Percentiles rank a stretch among this genome's conserved stretches.
Conservation (phyloP, 1,139 yeast species). For the Insectozyma bohioensis region DNA sequence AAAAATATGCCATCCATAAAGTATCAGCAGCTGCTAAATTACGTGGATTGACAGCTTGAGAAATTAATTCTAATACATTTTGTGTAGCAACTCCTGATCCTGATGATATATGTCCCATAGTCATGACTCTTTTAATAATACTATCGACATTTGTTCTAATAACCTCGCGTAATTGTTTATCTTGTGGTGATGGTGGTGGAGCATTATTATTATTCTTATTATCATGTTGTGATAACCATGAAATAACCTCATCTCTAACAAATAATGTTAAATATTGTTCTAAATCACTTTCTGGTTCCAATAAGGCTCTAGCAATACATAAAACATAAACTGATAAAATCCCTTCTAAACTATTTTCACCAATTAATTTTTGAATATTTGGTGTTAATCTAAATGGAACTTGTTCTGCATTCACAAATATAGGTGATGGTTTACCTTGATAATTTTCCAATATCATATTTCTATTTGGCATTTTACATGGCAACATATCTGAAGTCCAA, state of each 20-base stretch:
- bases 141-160: constrained; percentile 87
- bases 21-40: constrained; percentile 91
- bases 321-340: constrained; percentile 81
- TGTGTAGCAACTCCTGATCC: constrained; percentile 86
- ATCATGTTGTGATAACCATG: constrained; percentile 91
- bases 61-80: constrained; percentile 83
- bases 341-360: constrained; percentile 91
- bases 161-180: constrained; percentile 80
- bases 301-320: constrained; percentile 81
- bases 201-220: constrained; percentile 2
- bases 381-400: constrained; percentile 98
- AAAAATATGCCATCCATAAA: constrained; percentile 94
- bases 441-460: constrained; percentile 58
- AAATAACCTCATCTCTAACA: constrained; percentile 90
- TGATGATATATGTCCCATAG: constrained; percentile 77
- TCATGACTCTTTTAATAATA: constrained; percentile 65
- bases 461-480: constrained; percentile 72
- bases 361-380: constrained; percentile 88
- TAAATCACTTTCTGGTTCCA: constrained; percentile 88
- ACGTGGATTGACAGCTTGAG: constrained; percentile 95
- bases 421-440: constrained; percentile 68
- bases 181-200: constrained; percentile 49
- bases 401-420: constrained; percentile 89
- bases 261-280: constrained; percentile 87
- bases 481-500: constrained; percentile 95